Percentiles rank a stretch among this genome's conserved stretches.
Conservation (phyloP, 192 early-diverging fungal genomes). For the Coemansia sp. region DNA sequence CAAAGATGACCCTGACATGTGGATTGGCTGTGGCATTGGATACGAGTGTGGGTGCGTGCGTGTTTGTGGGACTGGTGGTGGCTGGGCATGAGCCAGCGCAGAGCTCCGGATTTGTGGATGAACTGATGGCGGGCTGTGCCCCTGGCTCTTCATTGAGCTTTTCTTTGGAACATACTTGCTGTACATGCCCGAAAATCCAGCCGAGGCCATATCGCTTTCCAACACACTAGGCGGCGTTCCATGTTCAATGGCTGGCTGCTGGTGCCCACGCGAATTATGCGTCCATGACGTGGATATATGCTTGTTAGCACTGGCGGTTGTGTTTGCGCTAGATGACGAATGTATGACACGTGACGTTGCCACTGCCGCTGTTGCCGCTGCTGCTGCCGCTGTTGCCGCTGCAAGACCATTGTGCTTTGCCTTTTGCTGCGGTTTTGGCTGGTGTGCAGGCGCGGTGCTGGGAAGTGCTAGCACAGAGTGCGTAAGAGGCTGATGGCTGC, state of each 20-base stretch:
- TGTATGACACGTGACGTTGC: slow-evolving; percentile 10
- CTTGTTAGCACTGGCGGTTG: background rate
- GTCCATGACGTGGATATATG: slow-evolving; percentile 2
- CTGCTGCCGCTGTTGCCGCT: slow-evolving; percentile 4
- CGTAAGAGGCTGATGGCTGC: slow-evolving; percentile 25
- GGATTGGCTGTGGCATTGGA: background rate
- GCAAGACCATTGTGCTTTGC: background rate
- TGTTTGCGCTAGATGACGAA: slow-evolving; percentile 15
- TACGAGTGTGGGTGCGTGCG: slow-evolving; percentile 1
- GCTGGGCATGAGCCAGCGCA: background rate
- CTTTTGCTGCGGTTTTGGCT: slow-evolving; percentile 1
- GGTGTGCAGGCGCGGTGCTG: background rate
- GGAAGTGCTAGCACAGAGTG: slow-evolving; percentile 29
- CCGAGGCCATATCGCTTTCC: slow-evolving; percentile 17
- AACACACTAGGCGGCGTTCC: background rate
- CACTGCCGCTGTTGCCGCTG: slow-evolving; percentile 5
- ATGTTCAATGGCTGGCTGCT: background rate
- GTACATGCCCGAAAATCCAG: slow-evolving; percentile 16
- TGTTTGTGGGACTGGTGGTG: background rate
- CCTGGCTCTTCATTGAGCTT: slow-evolving; percentile 1
- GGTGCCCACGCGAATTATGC: background rate
- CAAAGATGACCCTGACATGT: slow-evolving; percentile 1
- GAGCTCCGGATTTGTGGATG: background rate
- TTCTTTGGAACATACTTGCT: slow-evolving; percentile 18
- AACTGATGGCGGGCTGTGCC: background rate